Evolutionary conservation across 257 asterid genomes (phyloP), one percentile per base, ranked within the genome.

Genomic region (Misopates orontium): DNA sequence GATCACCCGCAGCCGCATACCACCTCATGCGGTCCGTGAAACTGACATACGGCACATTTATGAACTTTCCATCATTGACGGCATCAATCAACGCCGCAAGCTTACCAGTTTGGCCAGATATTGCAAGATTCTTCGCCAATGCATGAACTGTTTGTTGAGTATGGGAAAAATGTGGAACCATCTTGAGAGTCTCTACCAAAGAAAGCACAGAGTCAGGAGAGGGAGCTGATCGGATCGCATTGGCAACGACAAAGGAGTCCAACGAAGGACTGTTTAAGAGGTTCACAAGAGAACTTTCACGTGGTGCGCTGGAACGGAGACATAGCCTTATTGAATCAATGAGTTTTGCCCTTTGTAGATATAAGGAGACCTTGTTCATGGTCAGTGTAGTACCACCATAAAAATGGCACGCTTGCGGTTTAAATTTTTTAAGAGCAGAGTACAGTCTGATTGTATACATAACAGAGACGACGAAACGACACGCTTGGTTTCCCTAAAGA

Each of bases 11-110:
- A 28, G 71, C 83, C 0, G 95, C 90, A 44, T 71, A 83, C 97
- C 95, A 90, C 20, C 87, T 75, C 92, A 93, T 84, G 4, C 86
- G 79, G 66, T 93, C 95, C 96, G 90, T 88, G 74, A 74, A 87
- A 71, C 95, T 90, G n/a, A 87, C 77, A 45, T 73, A 84, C 8
- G 82, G 76, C 73, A 80, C 89, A 20, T 86, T 84, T 11, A 63
- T 31, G 62, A 88, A 90, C 79, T 83, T 83, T 4, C 95, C 95
- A 2, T 83, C 40, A 56, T 90, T 83, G 58, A 94, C 86, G 60
- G 92, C 85, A 62, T 78, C 77, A 56, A 90, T 82, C 83, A 94
- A 73, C 12, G 80, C 83, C 58, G 67, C 74, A 54, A 94, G 97
- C 59, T 74, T 84, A 48, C 73, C 72, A 12, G 68, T 83, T 62